These are phyloP conservation scores for Botrytis galanthina DNA, from an alignment of 2,329 filamentous ascomycete species.

Conservation along the genomic window DNA sequence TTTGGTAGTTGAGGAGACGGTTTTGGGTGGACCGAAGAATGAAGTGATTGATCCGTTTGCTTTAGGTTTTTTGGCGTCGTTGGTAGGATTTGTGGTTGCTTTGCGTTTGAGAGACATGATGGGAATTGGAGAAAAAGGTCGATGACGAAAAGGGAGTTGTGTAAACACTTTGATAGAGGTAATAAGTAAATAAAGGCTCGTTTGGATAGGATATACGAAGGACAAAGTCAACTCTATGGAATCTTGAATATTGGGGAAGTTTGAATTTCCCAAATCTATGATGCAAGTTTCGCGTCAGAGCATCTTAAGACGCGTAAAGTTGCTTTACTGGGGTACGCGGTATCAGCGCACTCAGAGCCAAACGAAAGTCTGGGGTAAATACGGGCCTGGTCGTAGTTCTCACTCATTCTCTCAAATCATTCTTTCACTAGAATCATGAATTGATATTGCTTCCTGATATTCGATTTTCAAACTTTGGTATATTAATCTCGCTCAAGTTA, in stretches of 20 bases:
- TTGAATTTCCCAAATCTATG: not conserved
- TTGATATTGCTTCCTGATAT: not conserved
- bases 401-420: not conserved
- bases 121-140: slow-evolving; percentile 6
- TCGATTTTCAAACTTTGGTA: not conserved
- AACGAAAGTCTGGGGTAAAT: not conserved
- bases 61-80: slow-evolving; percentile 68
- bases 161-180: slow-evolving; percentile 27
- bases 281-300: not conserved
- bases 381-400: not conserved
- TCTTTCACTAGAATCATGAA: not conserved
- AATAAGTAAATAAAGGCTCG: not conserved
- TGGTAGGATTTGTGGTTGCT: slow-evolving; percentile 48
- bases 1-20: slow-evolving; percentile 37
- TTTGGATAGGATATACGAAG: not conserved
- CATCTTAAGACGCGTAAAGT: slow-evolving; percentile 11
- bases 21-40: slow-evolving; percentile 71
- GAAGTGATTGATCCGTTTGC: slow-evolving; percentile 78
- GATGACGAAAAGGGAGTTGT: slow-evolving; percentile 23
- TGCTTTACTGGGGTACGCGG: slow-evolving; percentile 17
- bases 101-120: slow-evolving; percentile 62
- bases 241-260: not conserved
- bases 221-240: slow-evolving; percentile 1
- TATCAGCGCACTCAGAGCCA: slow-evolving; percentile 7
- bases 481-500: slow-evolving; percentile 3